Percentiles rank a stretch among this genome's conserved stretches.
Conservation (phyloP, 148 eudicot species). For the Fagopyrum esculentum region DNA sequence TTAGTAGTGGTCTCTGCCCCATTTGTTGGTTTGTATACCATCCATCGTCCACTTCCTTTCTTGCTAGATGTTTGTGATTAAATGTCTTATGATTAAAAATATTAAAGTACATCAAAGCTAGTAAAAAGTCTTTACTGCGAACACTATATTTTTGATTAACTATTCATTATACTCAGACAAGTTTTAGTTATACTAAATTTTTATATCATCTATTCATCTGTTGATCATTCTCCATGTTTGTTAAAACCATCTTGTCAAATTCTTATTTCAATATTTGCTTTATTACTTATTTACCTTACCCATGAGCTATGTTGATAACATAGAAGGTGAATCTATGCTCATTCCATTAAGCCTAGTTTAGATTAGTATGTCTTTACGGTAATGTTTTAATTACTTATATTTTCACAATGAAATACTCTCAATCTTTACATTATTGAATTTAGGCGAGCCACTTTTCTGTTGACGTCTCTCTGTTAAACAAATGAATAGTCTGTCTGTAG, state of each 20-base stretch:
- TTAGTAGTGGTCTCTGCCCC: background rate
- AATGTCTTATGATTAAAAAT: background rate
- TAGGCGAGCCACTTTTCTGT: background rate
- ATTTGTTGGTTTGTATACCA: background rate
- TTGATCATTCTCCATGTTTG: background rate
- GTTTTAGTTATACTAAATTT: background rate
- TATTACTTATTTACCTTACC: background rate
- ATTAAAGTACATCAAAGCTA: background rate
- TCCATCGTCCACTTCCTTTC: background rate
- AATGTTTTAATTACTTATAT: background rate
- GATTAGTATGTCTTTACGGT: background rate
- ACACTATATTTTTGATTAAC: background rate
- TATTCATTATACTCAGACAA: background rate
- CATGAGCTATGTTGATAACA: background rate
- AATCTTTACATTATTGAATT: background rate
- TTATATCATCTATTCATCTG: constrained; percentile 1
- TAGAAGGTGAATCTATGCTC: background rate
- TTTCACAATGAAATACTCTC: background rate
- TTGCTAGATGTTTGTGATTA: background rate
- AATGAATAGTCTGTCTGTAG: background rate
- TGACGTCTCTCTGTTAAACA: background rate
- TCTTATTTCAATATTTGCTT: no score
- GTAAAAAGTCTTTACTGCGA: background rate
- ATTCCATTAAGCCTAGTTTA: background rate
- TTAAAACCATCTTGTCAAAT: background rate